Base-by-base conservation (phyloP, 1,284 basidiomycete genomes). In the Cryptococcus floricola region DNA sequence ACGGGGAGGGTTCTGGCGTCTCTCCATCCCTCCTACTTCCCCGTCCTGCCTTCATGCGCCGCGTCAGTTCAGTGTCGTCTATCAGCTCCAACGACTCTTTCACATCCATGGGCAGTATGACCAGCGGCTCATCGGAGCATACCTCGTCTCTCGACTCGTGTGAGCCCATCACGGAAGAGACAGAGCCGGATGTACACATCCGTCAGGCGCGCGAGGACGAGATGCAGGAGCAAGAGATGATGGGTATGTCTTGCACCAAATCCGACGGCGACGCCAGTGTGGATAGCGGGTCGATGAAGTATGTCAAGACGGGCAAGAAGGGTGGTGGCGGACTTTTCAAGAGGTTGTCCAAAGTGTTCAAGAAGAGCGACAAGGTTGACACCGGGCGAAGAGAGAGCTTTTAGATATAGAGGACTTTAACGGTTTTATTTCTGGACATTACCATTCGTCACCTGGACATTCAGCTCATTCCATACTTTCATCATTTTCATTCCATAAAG, bases 251-350 rank as follows among this genome's bases (percentile, higher is more conserved):
- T 10, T 67, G 67, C 54, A 69, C 67, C 4, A 67, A 64, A 47
- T 57, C 54, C 6, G 67, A 67, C 41, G 65, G 60, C 5, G 67
- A 69, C 56, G 65, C 64, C 7, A 62, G 59, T 18, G 57, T 60
- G 4, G 65, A 67, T 38, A 54, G 50, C 43, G 52, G 50, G 7
- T 63, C 59, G 7, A 53, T 65, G 39, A 64, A 62, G 41, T 39
- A 50, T 4, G 58, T 54, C 37, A 50, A 45, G 28, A 58, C 54
- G 42, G 42, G 41, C 18, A 60, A 59, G 52, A 62, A 61, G 50
- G 56, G 55, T 5, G 61, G 58, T 2, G 60, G 59, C 12, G 67
- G 66, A 4, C 44, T 69, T 57, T 66, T 69, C 56, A 67, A 64
- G 49, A 52, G 66, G 9, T 53, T 69, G 31, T 51, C 58, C 3